Conservation (phyloP, 768 basidiomycete species). For the Floccularia luteovirens region DNA sequence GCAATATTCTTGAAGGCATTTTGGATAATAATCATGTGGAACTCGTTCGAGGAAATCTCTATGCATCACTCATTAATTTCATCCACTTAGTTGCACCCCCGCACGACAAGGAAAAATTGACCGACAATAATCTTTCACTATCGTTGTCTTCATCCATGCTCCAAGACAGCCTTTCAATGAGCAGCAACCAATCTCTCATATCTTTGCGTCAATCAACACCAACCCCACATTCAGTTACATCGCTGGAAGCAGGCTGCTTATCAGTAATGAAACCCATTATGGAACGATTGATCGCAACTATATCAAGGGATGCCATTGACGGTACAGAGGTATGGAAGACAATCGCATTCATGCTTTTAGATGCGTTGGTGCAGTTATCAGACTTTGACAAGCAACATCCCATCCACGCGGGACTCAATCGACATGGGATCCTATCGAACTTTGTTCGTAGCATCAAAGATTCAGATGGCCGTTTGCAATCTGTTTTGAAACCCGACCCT, state of each 20-base stretch:
- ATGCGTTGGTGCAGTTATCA: slow-evolving; percentile 70
- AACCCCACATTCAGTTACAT: slow-evolving; percentile 15
- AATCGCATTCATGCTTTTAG: slow-evolving; percentile 85
- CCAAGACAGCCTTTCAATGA: slow-evolving; percentile 30
- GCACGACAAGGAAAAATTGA: slow-evolving; percentile 7
- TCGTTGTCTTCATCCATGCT: slow-evolving; percentile 31
- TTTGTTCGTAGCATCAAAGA: slow-evolving; percentile 85
- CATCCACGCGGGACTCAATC: slow-evolving; percentile 49
- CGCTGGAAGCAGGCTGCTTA: slow-evolving; percentile 58
- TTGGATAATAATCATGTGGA: slow-evolving; percentile 73
- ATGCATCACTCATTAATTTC: slow-evolving; percentile 86
- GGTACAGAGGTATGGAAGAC: slow-evolving; percentile 97
- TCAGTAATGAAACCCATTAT: slow-evolving; percentile 56
- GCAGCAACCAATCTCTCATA: slow-evolving; percentile 28
- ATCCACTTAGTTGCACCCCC: slow-evolving; percentile 60
- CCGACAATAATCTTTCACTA: slow-evolving; percentile 7
- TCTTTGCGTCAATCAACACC: slow-evolving; percentile 14
- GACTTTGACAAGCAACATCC: slow-evolving; percentile 60
- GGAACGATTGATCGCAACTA: slow-evolving; percentile 64
- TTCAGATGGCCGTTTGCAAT: slow-evolving; percentile 64
- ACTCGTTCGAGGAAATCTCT: slow-evolving; percentile 90
- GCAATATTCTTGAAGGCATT: slow-evolving; percentile 67
- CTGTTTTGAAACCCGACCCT: slow-evolving; percentile 82
- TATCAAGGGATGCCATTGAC: slow-evolving; percentile 90
- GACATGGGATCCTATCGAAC: slow-evolving; percentile 72